Conservation (phyloP, 768 basidiomycete genomes). For the Phaffia australis region DNA sequence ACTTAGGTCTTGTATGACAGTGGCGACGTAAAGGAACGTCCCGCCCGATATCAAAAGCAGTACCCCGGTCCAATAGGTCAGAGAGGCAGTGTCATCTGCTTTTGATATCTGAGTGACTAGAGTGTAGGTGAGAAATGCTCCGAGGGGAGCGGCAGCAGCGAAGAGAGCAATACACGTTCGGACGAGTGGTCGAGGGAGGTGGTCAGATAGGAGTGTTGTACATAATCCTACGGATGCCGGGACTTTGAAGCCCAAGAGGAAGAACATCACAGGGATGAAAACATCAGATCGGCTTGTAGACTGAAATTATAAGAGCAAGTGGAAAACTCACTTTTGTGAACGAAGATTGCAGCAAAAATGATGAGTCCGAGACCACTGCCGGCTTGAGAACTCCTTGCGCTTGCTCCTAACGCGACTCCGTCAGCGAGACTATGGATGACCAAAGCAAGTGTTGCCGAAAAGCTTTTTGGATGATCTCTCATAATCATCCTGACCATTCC, state of each 20-base stretch:
- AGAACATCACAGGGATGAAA: not conserved
- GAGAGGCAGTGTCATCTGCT: no score
- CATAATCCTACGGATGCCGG: conserved; percentile 85
- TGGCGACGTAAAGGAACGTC: no score
- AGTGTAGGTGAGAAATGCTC: conserved; percentile 65
- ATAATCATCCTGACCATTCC: not conserved
- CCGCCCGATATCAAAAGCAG: no score
- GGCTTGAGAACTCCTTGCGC: conserved; percentile 37
- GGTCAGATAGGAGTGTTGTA: conserved; percentile 65
- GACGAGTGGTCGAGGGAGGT: conserved; percentile 58
- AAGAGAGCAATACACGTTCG: conserved; percentile 66
- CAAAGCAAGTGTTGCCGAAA: conserved; percentile 61
- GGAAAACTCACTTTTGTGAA: conserved; percentile 64
- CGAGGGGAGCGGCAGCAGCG: conserved; percentile 69
- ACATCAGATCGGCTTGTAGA: not conserved
- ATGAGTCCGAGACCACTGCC: conserved; percentile 52
- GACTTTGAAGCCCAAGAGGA: conserved; percentile 43
- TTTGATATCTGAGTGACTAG: conserved; percentile 41
- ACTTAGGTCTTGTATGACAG: no score
- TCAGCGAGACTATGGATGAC: conserved; percentile 74
- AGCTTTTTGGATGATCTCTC: conserved; percentile 3
- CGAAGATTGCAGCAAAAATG: conserved; percentile 77
- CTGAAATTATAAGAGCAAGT: not conserved
- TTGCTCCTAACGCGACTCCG: conserved; percentile 79
- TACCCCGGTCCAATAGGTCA: no score